Evolutionary conservation across 768 basidiomycete species (phyloP), one percentile per base, ranked within the genome.

Genomic region (Psilocybe cyanescens): DNA sequence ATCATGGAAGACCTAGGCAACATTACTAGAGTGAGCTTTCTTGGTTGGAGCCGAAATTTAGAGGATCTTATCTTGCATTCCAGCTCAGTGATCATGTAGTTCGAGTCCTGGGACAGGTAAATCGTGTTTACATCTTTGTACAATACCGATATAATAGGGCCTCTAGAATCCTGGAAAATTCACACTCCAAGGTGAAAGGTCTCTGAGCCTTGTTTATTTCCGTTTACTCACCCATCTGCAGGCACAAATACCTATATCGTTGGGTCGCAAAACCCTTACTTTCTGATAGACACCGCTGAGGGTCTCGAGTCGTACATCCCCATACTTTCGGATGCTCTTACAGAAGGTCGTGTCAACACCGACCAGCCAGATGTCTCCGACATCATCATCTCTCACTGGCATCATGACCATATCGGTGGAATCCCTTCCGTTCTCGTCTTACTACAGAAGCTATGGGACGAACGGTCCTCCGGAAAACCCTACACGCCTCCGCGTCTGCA

Each of bases 221-320:
- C 28, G 4, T 14, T 44, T 30, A 47, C 47, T 58, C 44, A 41
- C 55, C 55, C 29, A 17, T 30, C 6, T 55, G 8, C 57, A 92
- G 92, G 94, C 17, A 97, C 95, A 2, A 95, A 97, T 70, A 95
- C 94, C 1, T 97, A 97, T 70, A 79, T 97, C 63, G 67, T 96
- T 48, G 94, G 94, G 24, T 74, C 76, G 55, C 75, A 76, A 29
- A 85, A 86, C 59, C 92, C 92, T 6, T 94, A 86, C 73, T 84
- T 87, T 37, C 87, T 97, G 52, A 72, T 97, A 62, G 95, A 97
- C 74, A 89, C 93, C 0, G 94, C 87, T 9, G 89, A 95, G 72
- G 93, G 92, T 2, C 77, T 78, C 14, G 79, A 83, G 0, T 80
- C 81, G 48, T 97, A 95, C 71, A 81, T 86, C 16, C 82, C 89